phyloP scores from a whole-genome alignment of 2,329 filamentous ascomycete species.

The Myriosclerotinia scirpicola region DNA sequence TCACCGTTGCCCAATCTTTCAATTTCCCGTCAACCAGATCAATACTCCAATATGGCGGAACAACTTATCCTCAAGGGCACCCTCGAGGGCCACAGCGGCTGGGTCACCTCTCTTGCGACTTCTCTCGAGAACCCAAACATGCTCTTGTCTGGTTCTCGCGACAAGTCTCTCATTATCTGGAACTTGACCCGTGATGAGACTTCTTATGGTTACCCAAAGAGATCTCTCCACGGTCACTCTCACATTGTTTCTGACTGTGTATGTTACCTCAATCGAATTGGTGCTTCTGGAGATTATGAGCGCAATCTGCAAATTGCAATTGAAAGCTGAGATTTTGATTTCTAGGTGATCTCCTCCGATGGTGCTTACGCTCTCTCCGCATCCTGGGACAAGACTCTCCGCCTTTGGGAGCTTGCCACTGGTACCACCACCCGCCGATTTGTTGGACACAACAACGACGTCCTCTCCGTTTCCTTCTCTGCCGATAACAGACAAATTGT shows the following conservation, averaged over 20 bases:
- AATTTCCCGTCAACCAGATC: constrained; percentile 31
- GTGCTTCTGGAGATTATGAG: constrained; percentile 17
- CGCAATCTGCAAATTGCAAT: constrained; percentile 34
- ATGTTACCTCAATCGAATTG: constrained; percentile 51
- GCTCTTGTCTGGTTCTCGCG: constrained; percentile 95
- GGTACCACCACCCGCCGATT: constrained; percentile 97
- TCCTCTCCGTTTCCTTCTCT: constrained; percentile 99
- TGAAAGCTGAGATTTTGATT: constrained; percentile 43
- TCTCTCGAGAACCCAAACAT: constrained; percentile 99
- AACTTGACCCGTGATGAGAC: constrained; percentile 98
- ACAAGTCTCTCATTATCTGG: constrained; percentile 99
- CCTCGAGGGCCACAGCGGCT: constrained; percentile 99
- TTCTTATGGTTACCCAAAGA: constrained; percentile 98
- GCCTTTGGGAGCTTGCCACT: constrained; percentile 97
- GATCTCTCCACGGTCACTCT: constrained; percentile 97
- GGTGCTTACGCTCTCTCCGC: constrained; percentile 98
- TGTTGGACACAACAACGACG: constrained; percentile 98
- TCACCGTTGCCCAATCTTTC: constrained; percentile 21
- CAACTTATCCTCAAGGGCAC: constrained; percentile 81
- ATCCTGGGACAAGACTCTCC: constrained; percentile 99
- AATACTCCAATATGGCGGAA: constrained; percentile 40
- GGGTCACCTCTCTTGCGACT: constrained; percentile 97
- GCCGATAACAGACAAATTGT: constrained; percentile 99
- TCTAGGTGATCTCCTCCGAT: constrained; percentile 96
- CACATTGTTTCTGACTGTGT: constrained; percentile 99